A percentile compares a stretch with the other conserved stretches of the same genome.
Evolutionary conservation across 2,329 filamentous ascomycete species (phyloP).

Genomic region (Fulvia fulva): DNA sequence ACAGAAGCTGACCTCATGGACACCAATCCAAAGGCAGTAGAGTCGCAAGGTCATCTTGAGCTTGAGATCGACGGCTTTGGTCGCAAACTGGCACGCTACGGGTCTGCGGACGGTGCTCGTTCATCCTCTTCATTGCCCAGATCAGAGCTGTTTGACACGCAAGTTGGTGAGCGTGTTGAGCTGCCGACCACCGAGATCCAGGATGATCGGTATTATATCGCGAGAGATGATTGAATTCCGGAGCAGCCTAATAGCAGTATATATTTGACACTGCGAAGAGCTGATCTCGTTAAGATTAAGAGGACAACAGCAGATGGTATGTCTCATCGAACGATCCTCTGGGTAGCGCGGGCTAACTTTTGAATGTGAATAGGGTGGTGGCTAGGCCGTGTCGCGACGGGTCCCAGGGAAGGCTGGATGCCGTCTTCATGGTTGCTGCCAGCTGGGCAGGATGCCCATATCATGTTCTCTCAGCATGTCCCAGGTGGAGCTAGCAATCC

Average conservation of each 20-base stretch:
- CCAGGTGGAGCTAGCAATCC: neutral
- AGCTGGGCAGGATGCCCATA: neutral
- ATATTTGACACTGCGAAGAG: neutral
- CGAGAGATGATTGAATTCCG: neutral
- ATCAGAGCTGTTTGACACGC: neutral
- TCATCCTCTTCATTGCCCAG: neutral
- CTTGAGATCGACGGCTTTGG: neutral
- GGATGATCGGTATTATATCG: constrained; percentile 1
- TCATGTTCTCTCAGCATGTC: neutral
- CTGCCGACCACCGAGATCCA: neutral
- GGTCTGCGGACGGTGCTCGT: neutral
- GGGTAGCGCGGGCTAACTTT: no score
- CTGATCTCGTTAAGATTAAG: neutral
- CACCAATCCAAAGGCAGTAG: neutral
- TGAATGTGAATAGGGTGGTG: neutral
- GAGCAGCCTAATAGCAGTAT: neutral
- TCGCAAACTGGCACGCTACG: neutral
- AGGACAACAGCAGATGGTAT: neutral
- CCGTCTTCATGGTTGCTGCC: neutral
- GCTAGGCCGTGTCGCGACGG: neutral
- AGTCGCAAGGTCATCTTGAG: neutral
- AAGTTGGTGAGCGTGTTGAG: neutral
- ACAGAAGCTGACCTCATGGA: neutral
- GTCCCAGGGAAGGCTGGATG: neutral
- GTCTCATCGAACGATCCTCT: no score